Base-by-base conservation (phyloP, 345 rosid genomes). In the Rhodomyrtus tomentosa region DNA sequence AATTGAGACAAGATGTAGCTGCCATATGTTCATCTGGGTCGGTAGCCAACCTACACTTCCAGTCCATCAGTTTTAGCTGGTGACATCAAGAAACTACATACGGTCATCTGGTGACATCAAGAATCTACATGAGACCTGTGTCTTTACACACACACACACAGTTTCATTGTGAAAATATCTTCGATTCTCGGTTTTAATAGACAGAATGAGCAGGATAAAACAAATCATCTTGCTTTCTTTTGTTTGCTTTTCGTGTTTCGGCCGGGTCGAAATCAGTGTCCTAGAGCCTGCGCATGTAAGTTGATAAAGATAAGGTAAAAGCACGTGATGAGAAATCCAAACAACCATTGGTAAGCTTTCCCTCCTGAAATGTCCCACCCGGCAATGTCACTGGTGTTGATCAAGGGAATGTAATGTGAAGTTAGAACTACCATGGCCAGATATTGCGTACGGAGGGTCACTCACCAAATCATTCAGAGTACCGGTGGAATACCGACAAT, bases 31-130 rank as follows among this genome's bases (percentile, higher is more conserved):
- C 90, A 50, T 86, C 91, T 32, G 88, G 88, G 7, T 56, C 81
- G 58, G 86, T 88, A 73, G 82, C 86, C 51, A 91, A 89, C 58
- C 16, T 89, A n/a, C 89, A 91, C 42, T 91, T 90, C 51, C 85
- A 90, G 53, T 91, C 92, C 56, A 89, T 91, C 54, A 89, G 89
- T 90, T 91, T 91, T 40, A 90, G 89, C 87, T 89, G 94, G 93
- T 89, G 91, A 92, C 25, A 24, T 45, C 36, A 38, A 53, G 49
- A 79, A 53, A 80, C n/a, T 42, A 68, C 38, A 32, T 62, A 5
- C 27, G 38, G 6, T 59, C 38, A 14, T 27, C 38, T 27, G 72
- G 38, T 59, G 72, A 59, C 72, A 1, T 27, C 72, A 59, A 59
- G 72, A 59, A 27, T 27, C 73, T 1, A 29, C 38, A 59, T 32